Evolutionary conservation across 352 stramenopile genomes (phyloP).

Genomic region (Phytophthora macrochlamydospora): DNA sequence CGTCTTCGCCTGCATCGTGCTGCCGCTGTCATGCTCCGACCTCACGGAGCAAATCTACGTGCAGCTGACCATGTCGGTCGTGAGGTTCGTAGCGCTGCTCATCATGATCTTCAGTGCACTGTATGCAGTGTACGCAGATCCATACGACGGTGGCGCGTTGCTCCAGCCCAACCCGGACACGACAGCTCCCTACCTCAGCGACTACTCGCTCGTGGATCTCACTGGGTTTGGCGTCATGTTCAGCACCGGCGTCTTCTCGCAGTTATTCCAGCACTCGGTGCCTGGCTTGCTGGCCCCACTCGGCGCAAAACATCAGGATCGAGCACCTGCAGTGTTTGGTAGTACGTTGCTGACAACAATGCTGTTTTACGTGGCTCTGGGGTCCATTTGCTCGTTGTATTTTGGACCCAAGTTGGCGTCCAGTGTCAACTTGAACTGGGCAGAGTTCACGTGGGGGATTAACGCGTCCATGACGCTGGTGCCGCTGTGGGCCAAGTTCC

Average conservation of each 20-base stretch:
- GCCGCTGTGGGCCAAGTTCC: conserved; percentile 60
- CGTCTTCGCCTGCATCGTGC: conserved; percentile 83
- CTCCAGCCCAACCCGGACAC: conserved; percentile 1
- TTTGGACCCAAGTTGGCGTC: conserved; percentile 82
- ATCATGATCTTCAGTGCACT: conserved; percentile 89
- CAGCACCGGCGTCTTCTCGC: conserved; percentile 89
- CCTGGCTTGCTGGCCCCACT: conserved; percentile 84
- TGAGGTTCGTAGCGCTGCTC: conserved; percentile 86
- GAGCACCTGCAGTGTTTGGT: conserved; percentile 72
- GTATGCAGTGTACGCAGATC: conserved; percentile 75
- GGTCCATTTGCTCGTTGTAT: conserved; percentile 78
- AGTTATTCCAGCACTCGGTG: conserved; percentile 92
- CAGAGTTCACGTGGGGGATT: conserved; percentile 87
- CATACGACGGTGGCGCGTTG: conserved; percentile 57
- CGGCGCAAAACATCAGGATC: conserved; percentile 57
- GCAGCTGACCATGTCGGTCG: conserved; percentile 86
- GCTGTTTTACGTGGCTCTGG: conserved; percentile 85
- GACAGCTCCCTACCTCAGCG: conserved; percentile 53
- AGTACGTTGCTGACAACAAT: conserved; percentile 85
- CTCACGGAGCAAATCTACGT: conserved; percentile 90
- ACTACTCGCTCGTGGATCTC: conserved; percentile 69
- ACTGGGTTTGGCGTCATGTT: conserved; percentile 91
- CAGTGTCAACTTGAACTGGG: conserved; percentile 93
- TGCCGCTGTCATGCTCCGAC: conserved; percentile 89
- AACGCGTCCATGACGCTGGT: conserved; percentile 43